Evolutionary conservation across 768 basidiomycete genomes (phyloP).

Genomic region (Boletus subparvulus): DNA sequence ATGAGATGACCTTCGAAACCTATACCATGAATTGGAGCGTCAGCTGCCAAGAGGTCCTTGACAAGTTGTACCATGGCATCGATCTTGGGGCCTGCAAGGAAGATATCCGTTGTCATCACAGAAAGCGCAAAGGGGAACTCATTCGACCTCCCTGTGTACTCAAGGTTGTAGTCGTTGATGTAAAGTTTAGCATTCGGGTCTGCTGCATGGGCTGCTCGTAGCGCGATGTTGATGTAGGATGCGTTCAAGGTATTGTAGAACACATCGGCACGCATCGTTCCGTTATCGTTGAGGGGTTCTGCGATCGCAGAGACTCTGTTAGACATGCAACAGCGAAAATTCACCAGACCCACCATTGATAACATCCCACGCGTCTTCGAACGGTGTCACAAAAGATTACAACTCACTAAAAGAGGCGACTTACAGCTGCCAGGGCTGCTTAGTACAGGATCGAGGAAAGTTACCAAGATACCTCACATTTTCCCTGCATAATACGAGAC

Average conservation of each 20-base stretch:
- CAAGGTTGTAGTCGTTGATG: constrained; percentile 32
- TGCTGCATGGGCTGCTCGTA: constrained; percentile 34
- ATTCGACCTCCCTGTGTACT: constrained; percentile 19
- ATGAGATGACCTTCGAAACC: constrained; percentile 63
- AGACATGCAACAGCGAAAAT: not conserved
- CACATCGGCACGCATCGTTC: constrained; percentile 51
- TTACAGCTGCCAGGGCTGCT: constrained; percentile 8
- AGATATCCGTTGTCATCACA: not conserved
- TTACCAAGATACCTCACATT: constrained; percentile 2
- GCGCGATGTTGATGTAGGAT: constrained; percentile 51
- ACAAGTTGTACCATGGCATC: constrained; percentile 56
- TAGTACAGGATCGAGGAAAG: not conserved
- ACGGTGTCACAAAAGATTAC: not conserved
- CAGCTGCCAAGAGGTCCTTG: constrained; percentile 43
- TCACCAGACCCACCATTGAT: constrained; percentile 12
- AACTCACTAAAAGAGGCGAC: not conserved
- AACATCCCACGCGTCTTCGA: constrained; percentile 23
- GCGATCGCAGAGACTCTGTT: not conserved
- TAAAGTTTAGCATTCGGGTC: constrained; percentile 36
- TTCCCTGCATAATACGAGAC: constrained; percentile 15
- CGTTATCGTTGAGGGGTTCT: constrained; percentile 49
- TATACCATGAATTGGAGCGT: constrained; percentile 58
- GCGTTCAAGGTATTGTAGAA: constrained; percentile 54
- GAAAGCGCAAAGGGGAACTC: not conserved
- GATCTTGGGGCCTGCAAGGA: constrained; percentile 24